phyloP scores from a whole-genome alignment of 2,329 filamentous ascomycete genomes.

The Penicillium rolfsii region DNA sequence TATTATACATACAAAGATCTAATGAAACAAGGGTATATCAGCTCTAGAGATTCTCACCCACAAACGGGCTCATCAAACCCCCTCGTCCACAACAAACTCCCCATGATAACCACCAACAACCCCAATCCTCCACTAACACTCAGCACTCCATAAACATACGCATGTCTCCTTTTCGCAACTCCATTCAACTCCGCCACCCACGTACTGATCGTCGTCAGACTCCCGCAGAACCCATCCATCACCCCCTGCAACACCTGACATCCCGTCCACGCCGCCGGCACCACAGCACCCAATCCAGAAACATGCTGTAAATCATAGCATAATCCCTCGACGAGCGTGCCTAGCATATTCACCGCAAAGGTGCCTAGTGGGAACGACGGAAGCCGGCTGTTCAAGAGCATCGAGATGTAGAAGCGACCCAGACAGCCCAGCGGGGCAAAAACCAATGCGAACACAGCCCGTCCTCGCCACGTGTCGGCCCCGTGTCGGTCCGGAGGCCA shows the following conservation, averaged over 20 bases:
- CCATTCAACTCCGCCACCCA: slow-evolving; percentile 65
- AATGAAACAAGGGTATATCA: background rate
- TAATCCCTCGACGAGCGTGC: slow-evolving; percentile 74
- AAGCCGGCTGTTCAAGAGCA: slow-evolving; percentile 69
- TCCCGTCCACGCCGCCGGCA: slow-evolving; percentile 46
- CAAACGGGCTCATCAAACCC: slow-evolving; percentile 44
- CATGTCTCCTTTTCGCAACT: slow-evolving; percentile 55
- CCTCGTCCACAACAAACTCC: slow-evolving; percentile 59
- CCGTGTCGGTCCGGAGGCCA: slow-evolving; percentile 65
- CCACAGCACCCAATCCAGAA: slow-evolving; percentile 49
- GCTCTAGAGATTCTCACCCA: slow-evolving; percentile 17
- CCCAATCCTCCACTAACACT: slow-evolving; percentile 55
- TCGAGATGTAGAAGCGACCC: slow-evolving; percentile 71
- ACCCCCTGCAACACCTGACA: slow-evolving; percentile 71
- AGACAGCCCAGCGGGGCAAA: slow-evolving; percentile 83
- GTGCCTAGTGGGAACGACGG: slow-evolving; percentile 81
- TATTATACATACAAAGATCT: background rate
- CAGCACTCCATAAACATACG: slow-evolving; percentile 62
- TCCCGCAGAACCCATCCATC: slow-evolving; percentile 70
- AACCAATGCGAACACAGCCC: slow-evolving; percentile 73
- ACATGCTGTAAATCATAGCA: slow-evolving; percentile 77
- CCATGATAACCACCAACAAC: slow-evolving; percentile 58
- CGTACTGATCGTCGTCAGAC: slow-evolving; percentile 68
- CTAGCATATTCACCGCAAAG: slow-evolving; percentile 77
- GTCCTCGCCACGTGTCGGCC: slow-evolving; percentile 70